These are phyloP conservation scores for Pyrenula aspistea DNA, from an alignment of 495 filamentous ascomycete species.

Conservation along the genomic window DNA sequence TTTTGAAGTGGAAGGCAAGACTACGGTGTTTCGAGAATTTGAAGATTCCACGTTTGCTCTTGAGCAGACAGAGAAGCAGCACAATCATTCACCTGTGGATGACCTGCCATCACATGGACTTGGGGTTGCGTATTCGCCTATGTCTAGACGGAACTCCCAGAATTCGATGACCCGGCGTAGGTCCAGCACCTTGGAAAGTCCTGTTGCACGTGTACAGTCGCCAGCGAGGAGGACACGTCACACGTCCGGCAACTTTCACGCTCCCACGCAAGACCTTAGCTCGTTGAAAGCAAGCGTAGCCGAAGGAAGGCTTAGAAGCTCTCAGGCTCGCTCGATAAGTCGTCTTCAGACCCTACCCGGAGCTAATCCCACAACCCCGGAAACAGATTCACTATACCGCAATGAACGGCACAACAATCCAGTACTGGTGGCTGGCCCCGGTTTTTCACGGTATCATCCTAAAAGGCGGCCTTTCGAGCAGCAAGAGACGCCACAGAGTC, in stretches of 20 bases:
- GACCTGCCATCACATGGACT: neutral
- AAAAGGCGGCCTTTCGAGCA: neutral
- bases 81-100: neutral
- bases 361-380: neutral
- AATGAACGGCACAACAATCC: neutral
- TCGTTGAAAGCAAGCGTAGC: neutral
- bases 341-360: neutral
- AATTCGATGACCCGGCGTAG: neutral
- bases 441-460: neutral
- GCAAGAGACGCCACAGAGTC: neutral
- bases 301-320: neutral
- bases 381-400: neutral
- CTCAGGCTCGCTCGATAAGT: neutral
- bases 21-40: constrained; percentile 56
- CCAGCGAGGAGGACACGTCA: neutral
- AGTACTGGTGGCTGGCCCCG: neutral
- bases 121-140: neutral
- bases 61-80: constrained; percentile 21
- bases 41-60: constrained; percentile 42
- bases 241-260: neutral
- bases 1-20: constrained; percentile 55
- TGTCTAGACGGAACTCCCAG: neutral
- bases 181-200: neutral
- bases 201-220: neutral
- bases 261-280: neutral